Evolutionary conservation across 192 early-diverging fungal species (phyloP), one percentile per base, ranked within the genome.

Genomic region (Mortierella claussenii): DNA sequence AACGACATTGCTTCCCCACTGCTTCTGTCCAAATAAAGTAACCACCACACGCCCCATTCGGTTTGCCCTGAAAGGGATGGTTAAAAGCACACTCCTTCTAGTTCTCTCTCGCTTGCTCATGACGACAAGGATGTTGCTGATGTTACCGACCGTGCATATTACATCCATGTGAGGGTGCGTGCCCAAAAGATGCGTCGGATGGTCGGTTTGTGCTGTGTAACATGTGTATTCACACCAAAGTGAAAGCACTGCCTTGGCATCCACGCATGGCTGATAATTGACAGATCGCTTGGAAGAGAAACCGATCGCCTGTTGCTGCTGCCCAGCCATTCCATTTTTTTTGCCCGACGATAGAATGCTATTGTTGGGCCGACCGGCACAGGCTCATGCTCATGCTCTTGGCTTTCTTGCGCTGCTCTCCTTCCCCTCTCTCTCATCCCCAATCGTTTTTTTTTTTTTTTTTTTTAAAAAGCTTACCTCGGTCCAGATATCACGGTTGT

Each of bases 401-500:
- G 20, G 2, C 11, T 43, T 4, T 40, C 30, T 40, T 40, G 13
- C n/a, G n/a, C n/a, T n/a, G n/a, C n/a, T n/a, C n/a, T 45, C 4
- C 13, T 15, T 9, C 43, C 43, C 43, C 40, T 42, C 17, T 42
- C 40, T 11, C 8, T 8, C 40, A n/a, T n/a, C n/a, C n/a, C n/a
- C n/a, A n/a, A n/a, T 7, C 37, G 37, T 10, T 40, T 37, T 37
- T 23, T 34, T 40, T 40, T 40, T 40, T 40, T 40, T 40, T 40
- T 40, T 40, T n/a, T n/a, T 21, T 34, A 15, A 42, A 31, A 51
- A 20, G 6, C 57, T 67, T 68, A 88, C 89, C 71, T 94, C 94
- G 28, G 93, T 87, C 97, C 97, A 99, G 48, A 85, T 82, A 74
- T 97, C 96, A 76, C 97, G 90, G 86, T 98, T 93, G 67, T 95